Evolutionary conservation across 768 basidiomycete species (phyloP).

Genomic region (Pisolithus microcarpus): DNA sequence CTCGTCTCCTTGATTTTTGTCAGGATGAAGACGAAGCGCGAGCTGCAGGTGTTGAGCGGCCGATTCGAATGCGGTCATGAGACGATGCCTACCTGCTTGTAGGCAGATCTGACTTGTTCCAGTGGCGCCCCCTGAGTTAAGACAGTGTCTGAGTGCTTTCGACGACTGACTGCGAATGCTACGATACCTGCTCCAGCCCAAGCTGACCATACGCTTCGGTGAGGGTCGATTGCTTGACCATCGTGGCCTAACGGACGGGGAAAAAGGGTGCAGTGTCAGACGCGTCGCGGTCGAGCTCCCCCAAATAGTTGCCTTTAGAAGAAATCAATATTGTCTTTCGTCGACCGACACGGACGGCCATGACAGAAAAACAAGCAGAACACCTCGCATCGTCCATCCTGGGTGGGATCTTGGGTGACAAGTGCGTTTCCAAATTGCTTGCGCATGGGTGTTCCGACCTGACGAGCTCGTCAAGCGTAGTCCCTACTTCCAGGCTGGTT

Average conservation of each 20-base stretch:
- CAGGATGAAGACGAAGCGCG: constrained; percentile 65
- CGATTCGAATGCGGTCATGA: not conserved
- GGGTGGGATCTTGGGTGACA: constrained; percentile 46
- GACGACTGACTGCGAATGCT: not conserved
- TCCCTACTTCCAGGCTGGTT: constrained; percentile 96
- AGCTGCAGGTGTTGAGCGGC: constrained; percentile 30
- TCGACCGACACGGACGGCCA: no score
- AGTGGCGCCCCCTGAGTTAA: constrained; percentile 47
- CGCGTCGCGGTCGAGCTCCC: constrained; percentile 14
- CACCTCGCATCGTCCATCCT: constrained; percentile 24
- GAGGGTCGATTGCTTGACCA: constrained; percentile 32
- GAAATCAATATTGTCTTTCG: no score
- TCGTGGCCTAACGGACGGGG: constrained; percentile 11
- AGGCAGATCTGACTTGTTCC: constrained; percentile 59
- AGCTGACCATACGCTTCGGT: constrained; percentile 37
- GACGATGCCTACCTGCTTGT: constrained; percentile 50
- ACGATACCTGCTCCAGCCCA: constrained; percentile 46
- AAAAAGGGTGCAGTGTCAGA: constrained; percentile 26
- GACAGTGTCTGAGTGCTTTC: constrained; percentile 5
- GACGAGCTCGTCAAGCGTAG: constrained; percentile 46
- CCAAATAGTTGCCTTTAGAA: not conserved
- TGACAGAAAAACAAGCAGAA: not conserved
- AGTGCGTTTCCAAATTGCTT: constrained; percentile 41
- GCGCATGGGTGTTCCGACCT: constrained; percentile 1
- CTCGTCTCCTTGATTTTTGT: constrained; percentile 64